A percentile compares a stretch with the other conserved stretches of the same genome.
phyloP scores from a whole-genome alignment of 768 basidiomycete species.

The Pisolithus tinctorius region DNA sequence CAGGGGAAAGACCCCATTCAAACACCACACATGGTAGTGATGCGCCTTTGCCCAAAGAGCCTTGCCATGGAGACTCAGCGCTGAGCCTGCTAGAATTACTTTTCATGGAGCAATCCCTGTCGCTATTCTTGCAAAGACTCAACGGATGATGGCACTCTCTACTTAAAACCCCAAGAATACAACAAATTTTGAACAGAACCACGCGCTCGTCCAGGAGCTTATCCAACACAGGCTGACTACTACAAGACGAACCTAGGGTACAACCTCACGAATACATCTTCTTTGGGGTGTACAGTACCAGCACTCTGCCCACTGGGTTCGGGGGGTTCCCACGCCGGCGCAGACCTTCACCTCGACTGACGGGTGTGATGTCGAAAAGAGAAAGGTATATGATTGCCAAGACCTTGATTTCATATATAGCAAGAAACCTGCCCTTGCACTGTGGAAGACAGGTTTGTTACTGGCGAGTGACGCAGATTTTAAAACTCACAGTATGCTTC shows the following conservation, averaged over 20 bases:
- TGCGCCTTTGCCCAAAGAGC: too few relatives aligned
- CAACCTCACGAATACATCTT: neutral
- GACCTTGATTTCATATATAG: neutral
- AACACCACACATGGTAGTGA: neutral
- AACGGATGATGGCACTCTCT: too few relatives aligned
- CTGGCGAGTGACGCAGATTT: neutral
- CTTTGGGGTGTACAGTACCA: neutral
- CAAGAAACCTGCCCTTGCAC: neutral
- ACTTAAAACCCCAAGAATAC: too few relatives aligned
- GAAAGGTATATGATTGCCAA: neutral
- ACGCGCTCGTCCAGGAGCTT: too few relatives aligned
- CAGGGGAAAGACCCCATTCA: neutral
- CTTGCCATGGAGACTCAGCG: too few relatives aligned
- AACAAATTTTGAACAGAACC: too few relatives aligned
- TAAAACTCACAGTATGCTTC: conserved; percentile 11
- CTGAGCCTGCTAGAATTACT: too few relatives aligned
- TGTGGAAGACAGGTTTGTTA: neutral
- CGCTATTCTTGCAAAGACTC: too few relatives aligned
- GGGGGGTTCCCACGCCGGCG: neutral
- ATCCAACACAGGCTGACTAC: neutral
- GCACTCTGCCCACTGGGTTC: neutral
- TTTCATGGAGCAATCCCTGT: too few relatives aligned
- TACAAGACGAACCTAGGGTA: neutral
- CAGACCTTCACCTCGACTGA: neutral
- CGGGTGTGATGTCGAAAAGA: neutral